These are phyloP conservation scores for Hordeum vulgare DNA, from an alignment of 176 grass and related monocot genomes.

Conservation along the genomic window DNA sequence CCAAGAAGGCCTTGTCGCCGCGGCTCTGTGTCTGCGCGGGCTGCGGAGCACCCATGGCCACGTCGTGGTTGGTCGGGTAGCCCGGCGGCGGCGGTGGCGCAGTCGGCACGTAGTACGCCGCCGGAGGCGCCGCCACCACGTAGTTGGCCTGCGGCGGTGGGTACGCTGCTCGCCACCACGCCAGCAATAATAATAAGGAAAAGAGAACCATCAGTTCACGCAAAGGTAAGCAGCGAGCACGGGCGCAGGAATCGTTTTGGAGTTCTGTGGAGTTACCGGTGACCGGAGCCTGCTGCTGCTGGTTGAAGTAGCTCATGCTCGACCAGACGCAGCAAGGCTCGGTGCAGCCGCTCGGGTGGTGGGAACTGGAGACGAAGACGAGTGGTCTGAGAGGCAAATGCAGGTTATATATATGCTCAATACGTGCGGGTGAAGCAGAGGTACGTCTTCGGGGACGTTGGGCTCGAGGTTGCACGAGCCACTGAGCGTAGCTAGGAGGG, in stretches of 20 bases:
- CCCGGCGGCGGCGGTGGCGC: constrained; percentile 29
- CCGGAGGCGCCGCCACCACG: constrained; percentile 5
- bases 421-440: background rate
- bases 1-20: constrained; percentile 56
- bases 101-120: background rate
- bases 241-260: background rate
- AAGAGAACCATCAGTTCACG: background rate
- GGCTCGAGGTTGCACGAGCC: background rate
- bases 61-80: constrained; percentile 34
- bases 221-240: background rate
- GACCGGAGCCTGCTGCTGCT: constrained; percentile 35
- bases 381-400: background rate
- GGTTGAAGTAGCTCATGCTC: constrained; percentile 34
- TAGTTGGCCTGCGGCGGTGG: constrained; percentile 17
- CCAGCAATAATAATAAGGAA: background rate
- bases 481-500: background rate
- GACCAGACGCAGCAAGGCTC: background rate
- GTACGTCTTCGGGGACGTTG: background rate
- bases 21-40: constrained; percentile 33
- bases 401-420: background rate
- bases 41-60: constrained; percentile 22
- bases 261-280: background rate
- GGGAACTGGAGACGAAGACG: background rate
- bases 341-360: background rate
- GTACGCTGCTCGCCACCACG: constrained; percentile 25